Percentiles rank a stretch among this genome's conserved stretches.
Evolutionary conservation across 2,329 filamentous ascomycete species (phyloP).

Genomic region (Monosporascus sp.): DNA sequence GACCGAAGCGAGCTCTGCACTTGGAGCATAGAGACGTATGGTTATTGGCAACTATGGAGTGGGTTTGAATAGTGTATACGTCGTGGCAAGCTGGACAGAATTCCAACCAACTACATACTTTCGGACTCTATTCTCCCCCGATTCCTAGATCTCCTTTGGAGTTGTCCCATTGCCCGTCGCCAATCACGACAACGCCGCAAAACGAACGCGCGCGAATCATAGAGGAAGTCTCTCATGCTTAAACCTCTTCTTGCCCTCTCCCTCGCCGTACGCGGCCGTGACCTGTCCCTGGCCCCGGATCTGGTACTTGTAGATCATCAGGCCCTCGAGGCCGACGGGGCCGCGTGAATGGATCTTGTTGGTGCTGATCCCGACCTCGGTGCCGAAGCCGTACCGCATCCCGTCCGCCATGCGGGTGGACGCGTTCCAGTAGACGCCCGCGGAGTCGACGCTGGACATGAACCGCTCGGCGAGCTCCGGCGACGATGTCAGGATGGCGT

Average conservation of each 20-base stretch:
- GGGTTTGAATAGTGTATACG: no score
- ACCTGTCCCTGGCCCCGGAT: slow-evolving; percentile 78
- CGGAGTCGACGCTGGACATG: slow-evolving; percentile 79
- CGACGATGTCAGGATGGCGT: slow-evolving; percentile 76
- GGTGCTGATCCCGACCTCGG: slow-evolving; percentile 96
- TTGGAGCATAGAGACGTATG: no score
- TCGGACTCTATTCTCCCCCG: not conserved
- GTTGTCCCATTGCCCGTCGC: no score
- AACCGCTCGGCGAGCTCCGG: slow-evolving; percentile 69
- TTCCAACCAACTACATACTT: not conserved
- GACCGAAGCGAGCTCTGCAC: no score
- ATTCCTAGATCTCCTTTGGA: no score
- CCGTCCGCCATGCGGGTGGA: slow-evolving; percentile 93
- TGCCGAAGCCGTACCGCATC: slow-evolving; percentile 96
- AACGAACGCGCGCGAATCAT: slow-evolving; percentile 12
- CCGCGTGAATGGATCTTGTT: slow-evolving; percentile 97
- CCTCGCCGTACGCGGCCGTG: slow-evolving; percentile 69
- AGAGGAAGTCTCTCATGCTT: slow-evolving; percentile 53
- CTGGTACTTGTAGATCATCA: slow-evolving; percentile 98
- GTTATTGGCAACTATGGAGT: no score
- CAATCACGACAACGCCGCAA: not conserved
- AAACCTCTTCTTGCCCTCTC: slow-evolving; percentile 53
- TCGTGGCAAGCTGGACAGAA: no score
- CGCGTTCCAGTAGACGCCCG: slow-evolving; percentile 95
- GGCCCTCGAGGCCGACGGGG: slow-evolving; percentile 86